A percentile compares a stretch with the other conserved stretches of the same genome.
phyloP scores from a whole-genome alignment of 2,329 filamentous ascomycete genomes.

The Pseudocercospora vitis region DNA sequence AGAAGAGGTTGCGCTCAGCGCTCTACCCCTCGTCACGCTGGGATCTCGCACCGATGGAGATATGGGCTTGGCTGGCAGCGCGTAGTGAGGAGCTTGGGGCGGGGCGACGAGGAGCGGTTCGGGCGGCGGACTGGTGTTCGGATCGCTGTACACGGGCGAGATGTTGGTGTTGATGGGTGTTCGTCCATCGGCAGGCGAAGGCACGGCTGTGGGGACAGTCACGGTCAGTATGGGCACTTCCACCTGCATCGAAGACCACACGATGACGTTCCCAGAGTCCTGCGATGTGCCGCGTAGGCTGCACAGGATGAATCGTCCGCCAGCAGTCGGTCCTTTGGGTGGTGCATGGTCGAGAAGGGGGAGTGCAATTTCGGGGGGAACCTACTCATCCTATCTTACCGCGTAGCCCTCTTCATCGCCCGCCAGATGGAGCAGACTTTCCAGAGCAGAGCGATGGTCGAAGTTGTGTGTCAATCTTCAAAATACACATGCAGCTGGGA shows the following conservation, averaged over 20 bases:
- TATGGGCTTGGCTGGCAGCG: constrained; percentile 16
- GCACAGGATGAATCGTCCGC: too few relatives aligned
- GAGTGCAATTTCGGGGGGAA: constrained; percentile 10
- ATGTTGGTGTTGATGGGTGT: constrained; percentile 21
- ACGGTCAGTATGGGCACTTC: constrained; percentile 28
- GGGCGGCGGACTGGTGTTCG: constrained; percentile 35
- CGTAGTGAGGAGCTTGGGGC: constrained; percentile 29
- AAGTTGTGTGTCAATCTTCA: constrained; percentile 5
- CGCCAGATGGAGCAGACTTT: constrained; percentile 1
- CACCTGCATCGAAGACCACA: constrained; percentile 3
- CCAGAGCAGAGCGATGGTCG: neutral
- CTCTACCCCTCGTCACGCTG: constrained; percentile 48
- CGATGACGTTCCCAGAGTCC: neutral
- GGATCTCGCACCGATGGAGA: constrained; percentile 41
- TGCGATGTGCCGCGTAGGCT: neutral
- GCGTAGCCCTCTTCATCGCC: constrained; percentile 10
- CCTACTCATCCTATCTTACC: constrained; percentile 22
- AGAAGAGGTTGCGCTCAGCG: constrained; percentile 44
- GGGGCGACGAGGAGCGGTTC: constrained; percentile 37
- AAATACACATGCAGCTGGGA: too few relatives aligned
- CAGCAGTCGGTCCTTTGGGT: too few relatives aligned
- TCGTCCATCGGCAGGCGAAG: constrained; percentile 31
- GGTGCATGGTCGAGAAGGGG: neutral
- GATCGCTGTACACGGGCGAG: constrained; percentile 24
- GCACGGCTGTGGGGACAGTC: constrained; percentile 31